Conservation (phyloP, 805 yeast genomes). For the Wickerhamomyces silvicola region DNA sequence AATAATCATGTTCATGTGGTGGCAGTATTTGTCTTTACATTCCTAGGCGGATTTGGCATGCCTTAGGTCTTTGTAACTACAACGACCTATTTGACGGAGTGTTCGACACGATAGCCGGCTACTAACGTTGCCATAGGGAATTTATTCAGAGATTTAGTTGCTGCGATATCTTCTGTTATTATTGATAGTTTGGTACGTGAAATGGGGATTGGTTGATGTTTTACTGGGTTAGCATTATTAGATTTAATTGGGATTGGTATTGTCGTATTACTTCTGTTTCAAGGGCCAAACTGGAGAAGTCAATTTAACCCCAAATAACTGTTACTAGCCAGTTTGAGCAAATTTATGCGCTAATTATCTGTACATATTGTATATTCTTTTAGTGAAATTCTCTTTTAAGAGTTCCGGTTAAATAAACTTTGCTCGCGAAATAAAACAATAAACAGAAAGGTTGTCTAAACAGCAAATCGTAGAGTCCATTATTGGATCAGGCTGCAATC, state of each 20-base stretch:
- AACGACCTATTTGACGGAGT: conserved; percentile 48
- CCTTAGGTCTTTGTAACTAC: conserved; percentile 50
- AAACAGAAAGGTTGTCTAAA: too few relatives aligned
- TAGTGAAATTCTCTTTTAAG: too few relatives aligned
- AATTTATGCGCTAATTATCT: too few relatives aligned
- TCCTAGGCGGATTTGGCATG: conserved; percentile 45
- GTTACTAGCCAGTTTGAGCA: too few relatives aligned
- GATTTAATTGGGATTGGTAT: conserved; percentile 19
- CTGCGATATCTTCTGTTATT: conserved; percentile 45
- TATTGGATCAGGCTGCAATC: too few relatives aligned
- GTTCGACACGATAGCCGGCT: conserved; percentile 43
- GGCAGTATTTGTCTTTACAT: conserved; percentile 36
- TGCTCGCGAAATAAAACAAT: too few relatives aligned
- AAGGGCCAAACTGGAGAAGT: conserved; percentile 18
- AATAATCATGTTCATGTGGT: conserved; percentile 32
- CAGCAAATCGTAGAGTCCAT: too few relatives aligned
- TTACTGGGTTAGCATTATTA: conserved; percentile 41
- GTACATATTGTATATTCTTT: too few relatives aligned
- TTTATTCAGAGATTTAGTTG: conserved; percentile 45
- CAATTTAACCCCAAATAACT: too few relatives aligned
- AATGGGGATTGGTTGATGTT: conserved; percentile 50
- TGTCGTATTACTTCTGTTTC: conserved; percentile 10
- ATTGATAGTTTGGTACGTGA: conserved; percentile 27
- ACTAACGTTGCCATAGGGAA: conserved; percentile 49
- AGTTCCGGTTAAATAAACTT: too few relatives aligned